Evolutionary conservation across 768 basidiomycete species (phyloP), one percentile per base, ranked within the genome.

Genomic region (Daedaleopsis nitida): DNA sequence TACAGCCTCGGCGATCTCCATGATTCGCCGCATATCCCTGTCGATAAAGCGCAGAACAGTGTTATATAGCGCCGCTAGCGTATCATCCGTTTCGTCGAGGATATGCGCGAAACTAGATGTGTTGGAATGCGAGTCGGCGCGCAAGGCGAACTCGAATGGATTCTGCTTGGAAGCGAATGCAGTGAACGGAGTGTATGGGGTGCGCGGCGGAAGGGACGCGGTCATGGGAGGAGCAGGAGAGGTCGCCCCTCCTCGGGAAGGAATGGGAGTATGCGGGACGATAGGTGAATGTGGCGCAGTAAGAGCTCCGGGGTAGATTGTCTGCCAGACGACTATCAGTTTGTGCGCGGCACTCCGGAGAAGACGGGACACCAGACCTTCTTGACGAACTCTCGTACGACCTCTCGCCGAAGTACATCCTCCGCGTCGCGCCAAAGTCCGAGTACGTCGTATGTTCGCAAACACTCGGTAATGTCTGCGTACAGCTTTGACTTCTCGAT

Each of bases 361-460:
- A 23, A 19, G 47, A 10, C 6, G 23, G 11, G 6, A 24, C 10
- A 49, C 12, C 72, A 42, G 55, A 89, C 94, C 80, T 91, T 90
- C 68, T 84, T 86, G 10, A 94, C 81, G 67, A 95, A 96, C 14
- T 81, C 81, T 1, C 85, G 84, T 38, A 94, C 82, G 39, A 97
- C 77, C 47, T 89, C 85, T 54, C 77, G 78, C 57, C 88, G 80
- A 53, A 98, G 75, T 17, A 97, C 86, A 60, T 94, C 91, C 75
- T 96, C 96, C 1, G 95, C 96, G 64, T 92, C 87, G 67, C 85
- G 77, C 91, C 92, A 94, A 9, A 94, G 83, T 13, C 86, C 83
- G 52, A 99, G 77, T 8, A 82, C 73, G 65, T 94, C 91, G 68
- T 96, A 96, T 3, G 89, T 89, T 47, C 84, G 77, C 47, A 96